phyloP scores from a whole-genome alignment of 768 basidiomycete genomes.

The Mycena latifolia region DNA sequence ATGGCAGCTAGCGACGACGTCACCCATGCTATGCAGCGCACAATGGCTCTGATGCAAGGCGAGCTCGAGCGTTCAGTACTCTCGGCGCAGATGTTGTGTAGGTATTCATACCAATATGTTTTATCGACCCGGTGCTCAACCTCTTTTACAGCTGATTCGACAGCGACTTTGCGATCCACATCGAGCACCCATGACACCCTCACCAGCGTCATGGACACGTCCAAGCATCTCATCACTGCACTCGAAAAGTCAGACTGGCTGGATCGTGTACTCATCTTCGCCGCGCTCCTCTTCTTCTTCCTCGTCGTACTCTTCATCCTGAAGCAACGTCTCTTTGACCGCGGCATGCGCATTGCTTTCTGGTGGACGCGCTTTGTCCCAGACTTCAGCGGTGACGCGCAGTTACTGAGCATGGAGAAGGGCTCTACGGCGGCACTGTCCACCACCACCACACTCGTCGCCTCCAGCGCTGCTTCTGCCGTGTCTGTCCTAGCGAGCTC shows the following conservation, averaged over 20 bases:
- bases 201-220: slow-evolving; percentile 76
- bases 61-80: slow-evolving; percentile 93
- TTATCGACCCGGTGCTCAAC: background rate
- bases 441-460: slow-evolving; percentile 7
- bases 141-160: slow-evolving; percentile 74
- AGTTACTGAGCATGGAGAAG: slow-evolving; percentile 51
- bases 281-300: slow-evolving; percentile 85
- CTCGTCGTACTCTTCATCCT: slow-evolving; percentile 89
- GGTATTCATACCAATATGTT: slow-evolving; percentile 56
- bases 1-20: slow-evolving; percentile 93
- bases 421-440: slow-evolving; percentile 34
- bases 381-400: slow-evolving; percentile 53
- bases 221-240: slow-evolving; percentile 86
- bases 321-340: slow-evolving; percentile 88
- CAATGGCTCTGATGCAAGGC: slow-evolving; percentile 87
- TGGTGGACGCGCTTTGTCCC: slow-evolving; percentile 91
- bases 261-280: slow-evolving; percentile 88
- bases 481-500: slow-evolving; percentile 19
- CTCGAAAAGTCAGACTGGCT: slow-evolving; percentile 94
- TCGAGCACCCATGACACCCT: slow-evolving; percentile 84
- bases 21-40: slow-evolving; percentile 88
- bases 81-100: slow-evolving; percentile 86
- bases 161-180: slow-evolving; percentile 79
- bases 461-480: slow-evolving; percentile 18
- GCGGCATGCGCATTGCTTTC: slow-evolving; percentile 80